Evolutionary conservation across 129 eudicot genomes (phyloP), one percentile per base, ranked within the genome.

Genomic region (Pulicaria dysenterica): DNA sequence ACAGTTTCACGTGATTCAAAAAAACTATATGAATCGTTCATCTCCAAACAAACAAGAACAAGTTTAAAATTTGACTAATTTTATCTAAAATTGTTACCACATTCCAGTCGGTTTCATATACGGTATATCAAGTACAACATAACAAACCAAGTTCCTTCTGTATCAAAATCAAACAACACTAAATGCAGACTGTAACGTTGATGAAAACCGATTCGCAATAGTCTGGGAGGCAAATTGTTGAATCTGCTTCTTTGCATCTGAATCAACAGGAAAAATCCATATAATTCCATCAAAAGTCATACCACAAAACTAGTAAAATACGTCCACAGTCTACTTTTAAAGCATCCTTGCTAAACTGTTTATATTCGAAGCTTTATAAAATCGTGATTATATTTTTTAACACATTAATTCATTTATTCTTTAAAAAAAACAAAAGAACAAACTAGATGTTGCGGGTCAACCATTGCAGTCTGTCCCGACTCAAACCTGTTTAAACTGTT

Each of bases 201-300:
- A 87, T 45, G 88, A 37, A 77, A 93, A 77, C 39, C 90, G 93
- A 64, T 86, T 85, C 10, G 96, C 91, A 7, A 94, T 72, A 62
- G 98, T 86, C 87, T 90, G 96, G 12, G 98, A 82, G 64, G 98
- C 98, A 88, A 94, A 94, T 70, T 85, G 88, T 81, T 94, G 98
- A 74, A 94, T 82, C 95, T 94, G 98, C 86, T 94, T 94, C 96
- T 94, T 94, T 64, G 98, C 98, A 90, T 94, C 98, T 94, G 96
- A 13, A 73, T 56, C 39, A 58, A 58, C 56, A 79, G 11, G 43
- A 70, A 41, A 0, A 54, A 38, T 69, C 34, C 66, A 58, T 3
- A 19, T 37, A 72, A 45, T 10, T 36, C n/a, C n/a, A n/a, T n/a
- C 8, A 36, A 24, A 45, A 37, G 4, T 57, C 39, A 65, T 56